phyloP scores from a whole-genome alignment of 805 yeast species.

The Ogataea zsoltii region DNA sequence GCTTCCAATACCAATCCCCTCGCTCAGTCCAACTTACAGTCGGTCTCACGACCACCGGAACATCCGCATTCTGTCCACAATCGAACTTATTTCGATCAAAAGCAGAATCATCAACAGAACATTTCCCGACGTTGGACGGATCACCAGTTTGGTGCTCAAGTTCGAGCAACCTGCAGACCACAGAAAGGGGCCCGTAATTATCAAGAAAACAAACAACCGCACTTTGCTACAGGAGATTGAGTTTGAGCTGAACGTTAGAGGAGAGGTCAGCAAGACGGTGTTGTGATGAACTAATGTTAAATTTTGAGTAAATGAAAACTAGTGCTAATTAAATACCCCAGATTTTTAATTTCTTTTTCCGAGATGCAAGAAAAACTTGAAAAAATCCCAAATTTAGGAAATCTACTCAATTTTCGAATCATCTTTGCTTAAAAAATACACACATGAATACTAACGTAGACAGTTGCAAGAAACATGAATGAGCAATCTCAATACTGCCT shows the following conservation, averaged over 20 bases:
- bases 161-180: slow-evolving; percentile 20
- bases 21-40: slow-evolving; percentile 13
- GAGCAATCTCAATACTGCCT: too few relatives aligned
- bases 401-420: too few relatives aligned
- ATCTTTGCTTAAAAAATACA: too few relatives aligned
- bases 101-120: slow-evolving; percentile 13
- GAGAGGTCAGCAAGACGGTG: slow-evolving; percentile 15
- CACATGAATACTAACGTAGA: too few relatives aligned
- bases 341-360: too few relatives aligned
- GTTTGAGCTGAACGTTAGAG: slow-evolving; percentile 17
- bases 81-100: slow-evolving; percentile 23
- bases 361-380: too few relatives aligned
- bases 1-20: slow-evolving; percentile 14
- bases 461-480: too few relatives aligned
- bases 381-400: too few relatives aligned
- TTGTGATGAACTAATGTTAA: too few relatives aligned
- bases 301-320: too few relatives aligned
- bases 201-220: slow-evolving; percentile 18
- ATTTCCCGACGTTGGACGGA: slow-evolving; percentile 22
- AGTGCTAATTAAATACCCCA: too few relatives aligned
- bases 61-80: slow-evolving; percentile 12
- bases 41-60: slow-evolving; percentile 17
- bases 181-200: slow-evolving; percentile 5
- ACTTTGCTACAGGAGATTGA: slow-evolving; percentile 17
- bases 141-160: slow-evolving; percentile 18